Conservation (phyloP, 345 rosid species). For the Raphanus raphanistrum region DNA sequence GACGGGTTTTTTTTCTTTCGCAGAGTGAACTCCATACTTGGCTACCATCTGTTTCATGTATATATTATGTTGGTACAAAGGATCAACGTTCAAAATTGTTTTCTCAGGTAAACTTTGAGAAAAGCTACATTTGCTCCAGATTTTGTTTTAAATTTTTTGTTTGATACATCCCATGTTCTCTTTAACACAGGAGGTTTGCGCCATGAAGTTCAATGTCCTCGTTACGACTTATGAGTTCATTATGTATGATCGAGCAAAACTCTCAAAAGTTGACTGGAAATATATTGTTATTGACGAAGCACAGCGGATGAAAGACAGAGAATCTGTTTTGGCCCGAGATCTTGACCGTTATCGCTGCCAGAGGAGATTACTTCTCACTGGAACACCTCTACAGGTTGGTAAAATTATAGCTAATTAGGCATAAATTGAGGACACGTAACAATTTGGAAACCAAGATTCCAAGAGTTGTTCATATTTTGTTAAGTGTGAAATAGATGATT, state of each 20-base stretch:
- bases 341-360: conserved; percentile 99
- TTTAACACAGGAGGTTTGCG: conserved; percentile 77
- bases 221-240: conserved; percentile 99
- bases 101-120: conserved; percentile 69
- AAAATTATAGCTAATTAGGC: conserved; percentile 21
- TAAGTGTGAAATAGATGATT: background rate
- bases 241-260: conserved; percentile 98
- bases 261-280: conserved; percentile 97
- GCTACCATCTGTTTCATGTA: conserved; percentile 97
- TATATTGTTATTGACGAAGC: conserved; percentile 99
- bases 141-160: conserved; percentile 29
- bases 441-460: conserved; percentile 18
- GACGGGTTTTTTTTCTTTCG: conserved; percentile 16
- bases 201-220: conserved; percentile 96
- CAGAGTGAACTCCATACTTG: conserved; percentile 98
- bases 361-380: conserved; percentile 98
- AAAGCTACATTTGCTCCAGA: conserved; percentile 7
- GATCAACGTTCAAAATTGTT: conserved; percentile 93
- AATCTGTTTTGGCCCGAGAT: conserved; percentile 99
- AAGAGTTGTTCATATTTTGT: conserved; percentile 11
- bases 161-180: conserved; percentile 24
- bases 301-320: conserved; percentile 99
- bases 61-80: conserved; percentile 90
- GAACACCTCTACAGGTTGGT: conserved; percentile 98
- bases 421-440: conserved; percentile 4